phyloP scores from a whole-genome alignment of 371 early-diverging fungal genomes.

The Mucor irregularis region DNA sequence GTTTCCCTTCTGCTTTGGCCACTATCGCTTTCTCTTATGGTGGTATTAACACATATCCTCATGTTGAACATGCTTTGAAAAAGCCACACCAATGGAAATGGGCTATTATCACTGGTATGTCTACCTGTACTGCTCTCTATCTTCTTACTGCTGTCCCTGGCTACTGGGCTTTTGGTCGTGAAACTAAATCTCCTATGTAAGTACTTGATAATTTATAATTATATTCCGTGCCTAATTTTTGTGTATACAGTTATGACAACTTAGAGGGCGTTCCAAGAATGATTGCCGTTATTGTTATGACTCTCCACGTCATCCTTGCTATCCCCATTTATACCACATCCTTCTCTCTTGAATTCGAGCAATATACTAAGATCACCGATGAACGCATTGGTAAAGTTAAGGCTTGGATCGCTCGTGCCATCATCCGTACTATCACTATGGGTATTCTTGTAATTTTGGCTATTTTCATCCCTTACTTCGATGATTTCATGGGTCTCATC shows the following conservation, averaged over 20 bases:
- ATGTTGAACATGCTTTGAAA: slow-evolving; percentile 78
- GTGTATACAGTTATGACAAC: slow-evolving; percentile 61
- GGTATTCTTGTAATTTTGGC: slow-evolving; percentile 46
- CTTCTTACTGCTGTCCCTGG: slow-evolving; percentile 71
- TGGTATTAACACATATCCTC: slow-evolving; percentile 48
- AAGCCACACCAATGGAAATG: slow-evolving; percentile 72
- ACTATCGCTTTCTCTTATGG: slow-evolving; percentile 57
- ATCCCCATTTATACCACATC: slow-evolving; percentile 79
- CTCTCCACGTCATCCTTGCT: slow-evolving; percentile 78
- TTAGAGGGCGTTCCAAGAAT: slow-evolving; percentile 59
- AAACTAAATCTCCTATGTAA: slow-evolving; percentile 73
- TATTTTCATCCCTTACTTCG: slow-evolving; percentile 60
- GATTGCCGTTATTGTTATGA: slow-evolving; percentile 71
- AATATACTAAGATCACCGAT: slow-evolving; percentile 35
- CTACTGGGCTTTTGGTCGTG: slow-evolving; percentile 76
- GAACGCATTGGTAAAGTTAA: slow-evolving; percentile 20
- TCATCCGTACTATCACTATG: slow-evolving; percentile 46
- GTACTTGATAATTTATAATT: too few relatives aligned
- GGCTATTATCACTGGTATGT: slow-evolving; percentile 62
- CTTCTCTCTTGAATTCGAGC: slow-evolving; percentile 71
- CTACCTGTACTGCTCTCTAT: slow-evolving; percentile 71
- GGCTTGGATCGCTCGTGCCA: slow-evolving; percentile 45
- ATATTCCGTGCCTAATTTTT: too few relatives aligned
- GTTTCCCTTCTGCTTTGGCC: slow-evolving; percentile 53
- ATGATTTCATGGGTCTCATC: slow-evolving; percentile 66